phyloP scores from a whole-genome alignment of 306 rosid genomes.

The Vicia villosa region DNA sequence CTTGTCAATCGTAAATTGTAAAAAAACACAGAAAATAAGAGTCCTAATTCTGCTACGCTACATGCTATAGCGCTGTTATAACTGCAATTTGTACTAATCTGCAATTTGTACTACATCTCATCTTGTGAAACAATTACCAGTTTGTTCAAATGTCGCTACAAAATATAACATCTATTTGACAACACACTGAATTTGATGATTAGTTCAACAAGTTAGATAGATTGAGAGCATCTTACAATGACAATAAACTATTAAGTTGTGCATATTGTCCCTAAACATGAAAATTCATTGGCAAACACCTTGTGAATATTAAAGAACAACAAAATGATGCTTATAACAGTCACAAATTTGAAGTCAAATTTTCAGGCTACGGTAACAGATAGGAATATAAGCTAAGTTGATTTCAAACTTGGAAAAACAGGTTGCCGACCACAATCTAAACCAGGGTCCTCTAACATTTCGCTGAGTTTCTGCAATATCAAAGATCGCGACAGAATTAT shows the following conservation, averaged over 20 bases:
- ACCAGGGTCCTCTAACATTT: neutral
- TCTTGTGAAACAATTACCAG: neutral
- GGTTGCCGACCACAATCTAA: neutral
- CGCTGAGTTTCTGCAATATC: neutral
- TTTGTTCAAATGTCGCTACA: neutral
- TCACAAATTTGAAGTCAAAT: neutral
- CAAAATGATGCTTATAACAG: neutral
- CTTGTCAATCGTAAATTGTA: neutral
- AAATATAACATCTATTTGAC: neutral
- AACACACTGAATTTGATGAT: neutral
- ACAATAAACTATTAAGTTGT: conserved; percentile 1
- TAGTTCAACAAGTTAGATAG: neutral
- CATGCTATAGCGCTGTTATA: neutral
- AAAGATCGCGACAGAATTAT: neutral
- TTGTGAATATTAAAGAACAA: neutral
- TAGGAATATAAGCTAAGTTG: neutral
- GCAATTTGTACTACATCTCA: neutral
- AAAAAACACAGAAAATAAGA: neutral
- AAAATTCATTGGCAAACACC: neutral
- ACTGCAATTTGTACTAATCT: neutral
- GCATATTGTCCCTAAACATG: neutral
- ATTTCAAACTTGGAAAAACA: neutral
- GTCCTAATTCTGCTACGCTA: neutral
- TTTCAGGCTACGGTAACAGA: neutral
- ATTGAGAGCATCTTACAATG: neutral